These are phyloP conservation scores for Bodo saltans DNA, from an alignment of 78 protist species.

Conservation along the genomic window DNA sequence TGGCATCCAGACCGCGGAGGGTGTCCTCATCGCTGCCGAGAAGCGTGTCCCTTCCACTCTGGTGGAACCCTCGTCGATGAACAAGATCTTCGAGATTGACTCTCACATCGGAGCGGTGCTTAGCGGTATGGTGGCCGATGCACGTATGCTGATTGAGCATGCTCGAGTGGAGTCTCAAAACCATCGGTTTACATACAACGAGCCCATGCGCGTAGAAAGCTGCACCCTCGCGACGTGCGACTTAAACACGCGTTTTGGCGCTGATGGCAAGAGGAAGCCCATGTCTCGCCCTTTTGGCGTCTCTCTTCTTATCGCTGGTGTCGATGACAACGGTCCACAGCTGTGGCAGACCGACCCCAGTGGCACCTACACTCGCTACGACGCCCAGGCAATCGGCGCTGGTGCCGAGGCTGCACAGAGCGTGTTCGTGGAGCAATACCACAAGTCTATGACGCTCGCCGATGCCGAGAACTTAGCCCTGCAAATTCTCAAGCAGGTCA, in stretches of 20 bases:
- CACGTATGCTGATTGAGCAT: conserved; percentile 91
- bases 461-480: conserved; percentile 88
- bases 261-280: conserved; percentile 38
- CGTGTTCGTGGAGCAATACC: conserved; percentile 79
- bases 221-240: conserved; percentile 91
- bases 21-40: conserved; percentile 97
- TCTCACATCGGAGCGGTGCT: conserved; percentile 83
- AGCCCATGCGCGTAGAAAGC: conserved; percentile 90
- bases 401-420: conserved; percentile 96
- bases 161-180: conserved; percentile 96
- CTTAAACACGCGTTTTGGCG: conserved; percentile 89
- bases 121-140: conserved; percentile 96
- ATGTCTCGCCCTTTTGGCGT: conserved; percentile 96
- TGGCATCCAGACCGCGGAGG: conserved; percentile 94
- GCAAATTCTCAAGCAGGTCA: conserved; percentile 89
- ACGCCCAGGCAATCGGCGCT: conserved; percentile 95
- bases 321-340: conserved; percentile 89
- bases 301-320: conserved; percentile 95
- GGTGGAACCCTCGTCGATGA: conserved; percentile 70
- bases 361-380: conserved; percentile 75
- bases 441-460: conserved; percentile 71
- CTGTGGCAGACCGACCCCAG: conserved; percentile 98
- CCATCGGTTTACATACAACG: conserved; percentile 94
- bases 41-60: conserved; percentile 91
- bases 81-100: conserved; percentile 57